phyloP scores from a whole-genome alignment of 2,329 filamentous ascomycete species.

The Ophiostoma ulmi region DNA sequence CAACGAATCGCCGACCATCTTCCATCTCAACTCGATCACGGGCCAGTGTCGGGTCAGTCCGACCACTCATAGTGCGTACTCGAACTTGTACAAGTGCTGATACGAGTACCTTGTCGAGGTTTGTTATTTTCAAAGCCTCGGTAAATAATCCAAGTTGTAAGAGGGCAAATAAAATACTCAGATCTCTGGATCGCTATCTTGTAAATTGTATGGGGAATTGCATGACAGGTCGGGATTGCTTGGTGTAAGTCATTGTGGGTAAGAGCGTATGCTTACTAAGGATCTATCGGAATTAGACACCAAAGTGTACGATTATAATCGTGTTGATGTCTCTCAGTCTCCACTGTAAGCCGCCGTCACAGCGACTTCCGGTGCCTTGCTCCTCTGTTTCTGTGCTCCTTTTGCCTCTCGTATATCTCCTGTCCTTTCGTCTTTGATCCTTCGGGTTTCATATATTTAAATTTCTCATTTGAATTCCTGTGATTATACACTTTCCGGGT shows the following conservation, averaged over 20 bases:
- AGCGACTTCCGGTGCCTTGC: not conserved
- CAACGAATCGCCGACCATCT: slow-evolving; percentile 8
- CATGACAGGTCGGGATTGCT: not conserved
- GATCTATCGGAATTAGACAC: not conserved
- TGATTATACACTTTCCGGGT: not conserved
- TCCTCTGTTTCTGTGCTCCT: not conserved
- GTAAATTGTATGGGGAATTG: not conserved
- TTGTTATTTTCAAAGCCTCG: not conserved
- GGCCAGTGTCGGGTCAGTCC: not conserved
- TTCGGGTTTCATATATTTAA: too few relatives aligned
- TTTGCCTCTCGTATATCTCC: not conserved
- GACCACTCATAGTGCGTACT: not conserved
- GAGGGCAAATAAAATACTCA: not conserved
- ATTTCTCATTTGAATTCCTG: too few relatives aligned
- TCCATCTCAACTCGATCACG: slow-evolving; percentile 6
- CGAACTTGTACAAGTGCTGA: not conserved
- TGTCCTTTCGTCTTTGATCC: not conserved
- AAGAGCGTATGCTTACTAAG: not conserved
- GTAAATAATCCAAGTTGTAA: not conserved
- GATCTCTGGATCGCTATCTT: not conserved
- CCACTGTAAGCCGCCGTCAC: slow-evolving; percentile 9
- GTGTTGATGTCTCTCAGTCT: not conserved
- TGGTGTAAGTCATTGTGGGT: not conserved
- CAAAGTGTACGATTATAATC: not conserved
- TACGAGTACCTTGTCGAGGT: not conserved